phyloP scores from a whole-genome alignment of 192 early-diverging fungal species.

The Coemansia sp. region DNA sequence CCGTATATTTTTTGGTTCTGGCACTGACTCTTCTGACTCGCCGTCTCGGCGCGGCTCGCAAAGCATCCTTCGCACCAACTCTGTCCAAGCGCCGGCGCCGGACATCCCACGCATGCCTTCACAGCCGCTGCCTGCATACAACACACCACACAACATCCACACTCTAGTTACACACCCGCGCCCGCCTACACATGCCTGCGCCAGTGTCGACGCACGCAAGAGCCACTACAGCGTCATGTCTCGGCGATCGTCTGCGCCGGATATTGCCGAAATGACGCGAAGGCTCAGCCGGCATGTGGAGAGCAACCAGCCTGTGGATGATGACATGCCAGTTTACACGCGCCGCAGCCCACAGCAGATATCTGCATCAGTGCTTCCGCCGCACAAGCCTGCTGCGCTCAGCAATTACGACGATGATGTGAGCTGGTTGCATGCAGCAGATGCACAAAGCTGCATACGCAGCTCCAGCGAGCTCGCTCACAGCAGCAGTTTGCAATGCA shows the following conservation, averaged over 20 bases:
- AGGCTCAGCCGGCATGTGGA: slow-evolving; percentile 23
- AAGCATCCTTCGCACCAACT: slow-evolving; percentile 26
- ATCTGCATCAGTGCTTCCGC: background rate
- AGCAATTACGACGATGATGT: too few species aligned
- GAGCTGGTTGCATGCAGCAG: too few species aligned
- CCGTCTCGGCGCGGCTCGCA: slow-evolving; percentile 8
- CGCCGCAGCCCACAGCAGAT: background rate
- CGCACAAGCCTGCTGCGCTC: background rate
- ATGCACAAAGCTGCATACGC: too few species aligned
- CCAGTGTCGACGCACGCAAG: slow-evolving; percentile 18
- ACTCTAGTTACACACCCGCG: background rate
- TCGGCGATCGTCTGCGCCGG: slow-evolving; percentile 47
- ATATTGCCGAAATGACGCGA: slow-evolving; percentile 24
- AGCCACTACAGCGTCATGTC: slow-evolving; percentile 44
- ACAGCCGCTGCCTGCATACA: slow-evolving; percentile 2
- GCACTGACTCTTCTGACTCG: slow-evolving; percentile 2
- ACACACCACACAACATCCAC: background rate
- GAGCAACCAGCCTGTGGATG: background rate
- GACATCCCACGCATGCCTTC: slow-evolving; percentile 9
- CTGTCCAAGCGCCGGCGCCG: slow-evolving; percentile 26
- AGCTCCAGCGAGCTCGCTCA: too few species aligned
- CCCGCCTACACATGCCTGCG: background rate
- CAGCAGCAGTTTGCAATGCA: slow-evolving; percentile 1
- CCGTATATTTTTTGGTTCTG: slow-evolving; percentile 40
- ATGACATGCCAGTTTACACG: background rate